These are phyloP conservation scores for Solanum chmielewskii DNA, from an alignment of 257 asterid genomes.

Conservation along the genomic window DNA sequence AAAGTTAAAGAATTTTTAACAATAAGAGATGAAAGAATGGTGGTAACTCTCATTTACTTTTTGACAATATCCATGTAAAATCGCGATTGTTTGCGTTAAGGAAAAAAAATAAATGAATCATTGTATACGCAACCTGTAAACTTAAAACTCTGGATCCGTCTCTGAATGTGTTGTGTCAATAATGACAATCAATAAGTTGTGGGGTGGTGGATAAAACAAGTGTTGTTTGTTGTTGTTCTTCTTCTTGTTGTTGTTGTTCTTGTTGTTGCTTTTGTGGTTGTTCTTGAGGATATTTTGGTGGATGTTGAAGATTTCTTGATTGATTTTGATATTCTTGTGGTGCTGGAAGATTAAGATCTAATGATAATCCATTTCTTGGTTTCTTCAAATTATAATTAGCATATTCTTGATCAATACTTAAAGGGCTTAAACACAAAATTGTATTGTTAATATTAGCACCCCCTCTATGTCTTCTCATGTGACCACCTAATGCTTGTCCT, in stretches of 20 bases:
- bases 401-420: slow-evolving; percentile 11
- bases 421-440: slow-evolving; percentile 14
- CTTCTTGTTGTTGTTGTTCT: background rate
- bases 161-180: background rate
- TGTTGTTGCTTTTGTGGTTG: slow-evolving; percentile 4
- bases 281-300: slow-evolving; percentile 13
- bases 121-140: background rate
- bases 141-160: background rate
- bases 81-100: background rate
- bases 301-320: background rate
- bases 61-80: background rate
- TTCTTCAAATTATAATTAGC: slow-evolving; percentile 7
- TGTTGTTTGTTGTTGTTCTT: slow-evolving; percentile 2
- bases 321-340: slow-evolving; percentile 37
- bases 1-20: background rate
- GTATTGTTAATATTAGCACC: background rate
- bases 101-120: slow-evolving; percentile 3
- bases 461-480: slow-evolving; percentile 38
- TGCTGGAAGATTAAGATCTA: slow-evolving; percentile 78
- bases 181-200: slow-evolving; percentile 31
- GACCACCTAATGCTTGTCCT: slow-evolving; percentile 41
- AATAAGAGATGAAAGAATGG: background rate
- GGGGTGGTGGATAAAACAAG: slow-evolving; percentile 29
- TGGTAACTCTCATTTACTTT: background rate
- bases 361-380: slow-evolving; percentile 18